Evolutionary conservation across 2,329 filamentous ascomycete genomes (phyloP).

Genomic region (Venturia pyrina): DNA sequence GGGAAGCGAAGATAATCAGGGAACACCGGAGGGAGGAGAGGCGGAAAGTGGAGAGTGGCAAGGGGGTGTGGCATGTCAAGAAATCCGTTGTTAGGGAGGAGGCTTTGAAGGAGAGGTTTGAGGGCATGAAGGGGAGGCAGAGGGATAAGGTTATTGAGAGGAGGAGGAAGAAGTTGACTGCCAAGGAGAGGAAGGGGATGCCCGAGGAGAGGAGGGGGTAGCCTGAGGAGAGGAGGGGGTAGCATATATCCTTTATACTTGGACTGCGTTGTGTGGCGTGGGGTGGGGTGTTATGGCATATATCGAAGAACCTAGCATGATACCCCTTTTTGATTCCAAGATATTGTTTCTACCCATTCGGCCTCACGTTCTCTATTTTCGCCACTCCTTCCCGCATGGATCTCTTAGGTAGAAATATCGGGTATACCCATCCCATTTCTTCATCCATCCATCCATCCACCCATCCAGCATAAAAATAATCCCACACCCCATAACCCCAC

Average conservation of each 20-base stretch:
- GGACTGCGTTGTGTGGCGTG: too few relatives aligned
- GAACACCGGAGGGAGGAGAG: constrained; percentile 77
- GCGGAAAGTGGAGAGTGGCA: constrained; percentile 75
- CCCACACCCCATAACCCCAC: too few relatives aligned
- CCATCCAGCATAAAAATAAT: too few relatives aligned
- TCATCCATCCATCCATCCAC: too few relatives aligned
- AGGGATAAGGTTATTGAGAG: constrained; percentile 77
- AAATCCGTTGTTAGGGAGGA: constrained; percentile 80
- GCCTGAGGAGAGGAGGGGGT: constrained; percentile 24
- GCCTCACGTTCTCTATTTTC: too few relatives aligned
- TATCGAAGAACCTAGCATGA: too few relatives aligned
- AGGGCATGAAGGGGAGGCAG: constrained; percentile 75
- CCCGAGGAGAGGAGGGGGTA: constrained; percentile 28
- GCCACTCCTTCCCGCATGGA: too few relatives aligned
- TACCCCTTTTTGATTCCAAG: too few relatives aligned
- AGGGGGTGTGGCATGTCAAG: constrained; percentile 90
- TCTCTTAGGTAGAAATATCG: too few relatives aligned
- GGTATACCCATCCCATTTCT: too few relatives aligned
- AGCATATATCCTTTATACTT: neutral
- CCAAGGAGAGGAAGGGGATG: constrained; percentile 66
- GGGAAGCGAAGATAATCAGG: constrained; percentile 51
- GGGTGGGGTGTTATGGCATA: too few relatives aligned
- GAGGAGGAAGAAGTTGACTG: constrained; percentile 77
- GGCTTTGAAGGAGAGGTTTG: constrained; percentile 67
- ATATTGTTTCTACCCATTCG: too few relatives aligned